Conservation (phyloP, 2,329 filamentous ascomycete genomes). For the Hypoxylon sp. region DNA sequence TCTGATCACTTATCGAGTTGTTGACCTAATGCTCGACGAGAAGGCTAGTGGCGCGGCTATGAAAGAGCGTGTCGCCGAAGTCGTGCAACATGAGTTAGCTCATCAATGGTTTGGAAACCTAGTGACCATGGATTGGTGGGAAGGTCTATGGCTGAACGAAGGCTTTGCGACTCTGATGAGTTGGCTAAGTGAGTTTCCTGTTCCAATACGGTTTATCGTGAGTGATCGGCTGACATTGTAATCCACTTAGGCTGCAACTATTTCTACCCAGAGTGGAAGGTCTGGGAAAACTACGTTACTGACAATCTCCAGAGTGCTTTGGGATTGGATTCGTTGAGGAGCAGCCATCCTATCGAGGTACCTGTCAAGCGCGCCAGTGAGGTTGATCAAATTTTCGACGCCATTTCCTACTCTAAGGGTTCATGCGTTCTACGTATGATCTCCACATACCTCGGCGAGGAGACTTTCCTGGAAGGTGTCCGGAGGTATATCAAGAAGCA, state of each 20-base stretch:
- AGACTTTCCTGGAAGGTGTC: conserved; percentile 92
- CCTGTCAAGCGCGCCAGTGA: conserved; percentile 95
- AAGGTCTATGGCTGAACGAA: conserved; percentile 96
- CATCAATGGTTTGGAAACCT: conserved; percentile 99
- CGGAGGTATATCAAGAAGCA: conserved; percentile 94
- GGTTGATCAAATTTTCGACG: conserved; percentile 98
- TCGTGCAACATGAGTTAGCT: conserved; percentile 95
- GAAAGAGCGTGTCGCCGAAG: conserved; percentile 94
- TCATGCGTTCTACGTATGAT: conserved; percentile 98
- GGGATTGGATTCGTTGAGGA: conserved; percentile 88
- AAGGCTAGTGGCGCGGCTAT: conserved; percentile 89
- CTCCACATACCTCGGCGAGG: conserved; percentile 93
- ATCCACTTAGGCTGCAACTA: conserved; percentile 83
- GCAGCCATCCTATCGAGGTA: conserved; percentile 96
- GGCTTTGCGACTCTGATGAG: conserved; percentile 95
- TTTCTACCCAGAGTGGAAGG: conserved; percentile 98
- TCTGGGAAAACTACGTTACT: conserved; percentile 95
- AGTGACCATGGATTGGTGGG: conserved; percentile 99
- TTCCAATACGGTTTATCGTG: conserved; percentile 18
- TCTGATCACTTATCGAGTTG: conserved; percentile 92
- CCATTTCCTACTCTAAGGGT: conserved; percentile 97
- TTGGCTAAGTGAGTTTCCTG: conserved; percentile 66
- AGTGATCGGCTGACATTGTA: conserved; percentile 32
- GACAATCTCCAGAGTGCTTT: conserved; percentile 92
- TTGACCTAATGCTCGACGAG: conserved; percentile 91